Evolutionary conservation across 2,329 filamentous ascomycete genomes (phyloP).

Genomic region (Tolypocladium ophioglossoides): DNA sequence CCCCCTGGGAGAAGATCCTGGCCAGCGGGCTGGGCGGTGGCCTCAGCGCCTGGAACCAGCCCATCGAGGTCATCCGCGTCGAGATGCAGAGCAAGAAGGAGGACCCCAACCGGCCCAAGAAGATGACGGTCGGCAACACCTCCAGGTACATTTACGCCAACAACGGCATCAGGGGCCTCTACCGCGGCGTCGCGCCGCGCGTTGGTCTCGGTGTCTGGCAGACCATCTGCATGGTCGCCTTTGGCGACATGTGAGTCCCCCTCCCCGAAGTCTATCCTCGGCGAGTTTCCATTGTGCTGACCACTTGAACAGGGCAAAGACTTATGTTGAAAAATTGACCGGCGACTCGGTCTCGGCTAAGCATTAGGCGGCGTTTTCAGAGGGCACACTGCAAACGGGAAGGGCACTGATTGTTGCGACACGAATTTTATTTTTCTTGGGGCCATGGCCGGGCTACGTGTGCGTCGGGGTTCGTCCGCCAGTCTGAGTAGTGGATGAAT

Average conservation of each 20-base stretch:
- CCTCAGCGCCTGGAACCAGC: conserved; percentile 96
- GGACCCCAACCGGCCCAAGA: conserved; percentile 96
- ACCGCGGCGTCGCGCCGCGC: conserved; percentile 88
- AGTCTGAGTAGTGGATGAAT: not conserved
- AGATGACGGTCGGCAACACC: conserved; percentile 90
- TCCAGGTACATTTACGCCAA: conserved; percentile 78
- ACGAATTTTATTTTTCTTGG: not conserved
- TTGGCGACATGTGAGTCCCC: conserved; percentile 83
- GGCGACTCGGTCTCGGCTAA: conserved; percentile 55
- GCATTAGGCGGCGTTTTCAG: conserved; percentile 42
- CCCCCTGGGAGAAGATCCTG: conserved; percentile 74
- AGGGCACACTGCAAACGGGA: not conserved
- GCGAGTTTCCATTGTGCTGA: conserved; percentile 12
- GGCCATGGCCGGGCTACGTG: not conserved
- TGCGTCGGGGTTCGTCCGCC: not conserved
- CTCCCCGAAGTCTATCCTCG: not conserved
- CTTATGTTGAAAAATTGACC: conserved; percentile 55
- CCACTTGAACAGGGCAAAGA: conserved; percentile 44
- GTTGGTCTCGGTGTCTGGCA: conserved; percentile 97
- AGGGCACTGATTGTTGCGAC: not conserved
- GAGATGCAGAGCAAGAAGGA: conserved; percentile 99
- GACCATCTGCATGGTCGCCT: conserved; percentile 98
- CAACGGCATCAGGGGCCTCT: conserved; percentile 85
- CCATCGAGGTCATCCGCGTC: conserved; percentile 97
- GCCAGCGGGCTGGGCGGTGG: conserved; percentile 85